Base-by-base conservation (phyloP, 257 asterid species). In the Nicotiana knightiana region DNA sequence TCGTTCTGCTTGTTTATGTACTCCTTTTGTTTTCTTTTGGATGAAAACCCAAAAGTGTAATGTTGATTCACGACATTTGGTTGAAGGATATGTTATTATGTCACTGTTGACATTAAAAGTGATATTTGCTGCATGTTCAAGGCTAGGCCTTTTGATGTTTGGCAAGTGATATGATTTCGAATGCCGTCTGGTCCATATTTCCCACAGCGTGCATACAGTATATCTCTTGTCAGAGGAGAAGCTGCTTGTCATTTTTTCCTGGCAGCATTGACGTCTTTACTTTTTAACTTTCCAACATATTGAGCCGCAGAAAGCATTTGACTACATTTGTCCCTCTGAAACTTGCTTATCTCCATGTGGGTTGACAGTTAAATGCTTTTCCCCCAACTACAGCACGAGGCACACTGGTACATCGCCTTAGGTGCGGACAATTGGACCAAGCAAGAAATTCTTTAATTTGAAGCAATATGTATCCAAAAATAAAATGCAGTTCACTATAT, bases 371-470 rank as follows among this genome's bases (percentile, higher is more conserved):
- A 32, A 32, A 32, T 32, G 33, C 59, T 18, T 16, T 16, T 4
- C n/a, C n/a, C 37, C 17, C 37, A 11, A 0, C n/a, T 21, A 71
- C 21, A 46, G 7, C 61, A 13, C 30, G 59, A 73, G 54, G 62
- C 62, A 24, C 39, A 13, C 26, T 71, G 39, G 39, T 62, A 46
- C 39, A 73, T 73, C 8, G 12, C 61, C 79, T 30, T 73, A 46
- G 61, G 39, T 71, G 61, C 15, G 6, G 4, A 46, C 39, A 43
- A 24, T 46, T 73, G 62, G 61, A 73, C 79, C 62, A 7, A 73
- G 79, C 79, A 73, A 71, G 62, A 73, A 33, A 48, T 73, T 73
- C 37, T 24, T 24, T 48, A 73, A 73, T 73, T 35, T 73, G 61
- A 46, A 73, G 39, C 79, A 73, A 48, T 24, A 46, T 48, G 61